phyloP scores from a whole-genome alignment of 164 flowering plant species.

The Sextonia rubra region DNA sequence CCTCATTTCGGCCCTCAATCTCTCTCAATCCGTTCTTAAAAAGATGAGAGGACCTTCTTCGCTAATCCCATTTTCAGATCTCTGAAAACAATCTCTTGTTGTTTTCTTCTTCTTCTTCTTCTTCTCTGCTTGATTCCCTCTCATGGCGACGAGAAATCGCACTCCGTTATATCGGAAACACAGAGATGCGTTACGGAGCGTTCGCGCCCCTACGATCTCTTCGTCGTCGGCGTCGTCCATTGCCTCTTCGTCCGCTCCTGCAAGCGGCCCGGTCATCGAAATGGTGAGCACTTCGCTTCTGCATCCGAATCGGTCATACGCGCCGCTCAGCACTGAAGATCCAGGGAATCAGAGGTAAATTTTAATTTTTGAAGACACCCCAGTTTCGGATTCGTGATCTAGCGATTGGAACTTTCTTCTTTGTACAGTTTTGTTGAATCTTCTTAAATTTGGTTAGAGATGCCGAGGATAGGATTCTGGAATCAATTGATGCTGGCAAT shows the following conservation, averaged over 20 bases:
- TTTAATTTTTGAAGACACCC: too few species aligned
- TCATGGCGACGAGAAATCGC: conserved; percentile 79
- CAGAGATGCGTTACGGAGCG: conserved; percentile 78
- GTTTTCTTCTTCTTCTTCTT: neutral
- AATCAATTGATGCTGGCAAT: too few species aligned
- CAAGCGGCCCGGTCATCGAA: conserved; percentile 58
- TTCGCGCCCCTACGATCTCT: conserved; percentile 32
- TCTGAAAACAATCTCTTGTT: neutral
- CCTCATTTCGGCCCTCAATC: neutral
- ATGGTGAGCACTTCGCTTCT: conserved; percentile 38
- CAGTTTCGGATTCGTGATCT: neutral
- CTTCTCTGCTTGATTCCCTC: neutral
- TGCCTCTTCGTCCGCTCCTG: conserved; percentile 22
- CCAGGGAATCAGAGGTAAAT: conserved; percentile 21
- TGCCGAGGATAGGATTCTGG: too few species aligned
- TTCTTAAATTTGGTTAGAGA: neutral
- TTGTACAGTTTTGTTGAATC: neutral
- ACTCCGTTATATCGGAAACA: conserved; percentile 51
- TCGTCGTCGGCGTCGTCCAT: conserved; percentile 26
- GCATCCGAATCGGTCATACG: conserved; percentile 41
- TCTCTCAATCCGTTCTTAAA: neutral
- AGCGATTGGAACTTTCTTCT: neutral
- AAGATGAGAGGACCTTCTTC: neutral
- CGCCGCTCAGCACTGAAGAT: conserved; percentile 69
- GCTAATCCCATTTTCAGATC: neutral